Percentiles rank a stretch among this genome's conserved stretches.
Evolutionary conservation across 768 basidiomycete genomes (phyloP).

Genomic region (Tricholoma saponaceum): DNA sequence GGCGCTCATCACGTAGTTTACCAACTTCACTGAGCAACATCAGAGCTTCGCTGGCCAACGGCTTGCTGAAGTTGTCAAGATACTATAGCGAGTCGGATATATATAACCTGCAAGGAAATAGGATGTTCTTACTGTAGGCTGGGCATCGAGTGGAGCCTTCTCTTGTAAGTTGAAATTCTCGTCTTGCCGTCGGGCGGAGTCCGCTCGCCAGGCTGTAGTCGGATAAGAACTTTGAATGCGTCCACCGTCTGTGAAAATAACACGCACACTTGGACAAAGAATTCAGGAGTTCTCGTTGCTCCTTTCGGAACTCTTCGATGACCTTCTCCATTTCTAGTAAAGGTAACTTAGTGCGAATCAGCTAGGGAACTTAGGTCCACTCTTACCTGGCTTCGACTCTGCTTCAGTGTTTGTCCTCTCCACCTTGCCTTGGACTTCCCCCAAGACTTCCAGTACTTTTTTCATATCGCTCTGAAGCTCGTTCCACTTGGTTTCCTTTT

Average conservation of each 20-base stretch:
- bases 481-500: neutral
- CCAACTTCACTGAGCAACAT: slow-evolving; percentile 82
- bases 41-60: slow-evolving; percentile 76
- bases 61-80: slow-evolving; percentile 82
- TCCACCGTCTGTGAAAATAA: neutral
- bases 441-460: neutral
- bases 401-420: neutral
- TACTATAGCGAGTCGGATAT: slow-evolving; percentile 41
- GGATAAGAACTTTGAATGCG: neutral
- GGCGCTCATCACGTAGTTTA: slow-evolving; percentile 74
- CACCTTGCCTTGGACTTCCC: neutral
- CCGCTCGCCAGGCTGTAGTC: slow-evolving; percentile 59
- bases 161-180: slow-evolving; percentile 62
- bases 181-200: slow-evolving; percentile 58
- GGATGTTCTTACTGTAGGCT: slow-evolving; percentile 38
- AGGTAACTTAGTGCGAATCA: neutral
- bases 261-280: slow-evolving; percentile 53
- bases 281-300: slow-evolving; percentile 53
- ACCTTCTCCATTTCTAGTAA: slow-evolving; percentile 54
- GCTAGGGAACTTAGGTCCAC: neutral
- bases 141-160: slow-evolving; percentile 80
- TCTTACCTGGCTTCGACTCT: neutral
- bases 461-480: neutral
- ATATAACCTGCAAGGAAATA: neutral
- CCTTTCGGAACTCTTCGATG: slow-evolving; percentile 52